A percentile compares a stretch with the other conserved stretches of the same genome.
Evolutionary conservation across 1,284 basidiomycete species (phyloP).

Genomic region (Hypsizygus ulmarius): DNA sequence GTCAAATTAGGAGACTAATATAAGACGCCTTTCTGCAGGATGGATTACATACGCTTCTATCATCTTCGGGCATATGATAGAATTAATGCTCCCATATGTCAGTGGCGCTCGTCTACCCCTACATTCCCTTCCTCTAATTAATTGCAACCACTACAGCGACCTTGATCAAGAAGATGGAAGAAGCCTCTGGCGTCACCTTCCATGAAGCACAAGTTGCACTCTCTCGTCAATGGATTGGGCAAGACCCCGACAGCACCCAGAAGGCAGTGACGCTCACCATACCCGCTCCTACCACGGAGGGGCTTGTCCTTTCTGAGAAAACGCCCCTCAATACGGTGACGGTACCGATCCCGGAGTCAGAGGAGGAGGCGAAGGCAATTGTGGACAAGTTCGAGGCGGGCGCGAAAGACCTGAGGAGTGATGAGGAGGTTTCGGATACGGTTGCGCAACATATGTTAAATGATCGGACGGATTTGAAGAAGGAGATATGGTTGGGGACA

Average conservation of each 20-base stretch:
- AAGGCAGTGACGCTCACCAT: conserved; percentile 53
- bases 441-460: conserved; percentile 77
- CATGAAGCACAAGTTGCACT: conserved; percentile 85
- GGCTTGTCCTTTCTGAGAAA: conserved; percentile 44
- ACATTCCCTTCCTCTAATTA: not conserved
- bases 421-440: conserved; percentile 65
- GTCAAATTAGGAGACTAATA: not conserved
- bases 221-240: conserved; percentile 77
- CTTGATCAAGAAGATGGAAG: conserved; percentile 70
- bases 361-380: conserved; percentile 62
- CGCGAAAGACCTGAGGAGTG: conserved; percentile 50
- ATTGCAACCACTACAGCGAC: conserved; percentile 32
- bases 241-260: conserved; percentile 38
- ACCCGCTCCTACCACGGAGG: conserved; percentile 38
- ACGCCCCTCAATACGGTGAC: conserved; percentile 54
- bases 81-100: conserved; percentile 77
- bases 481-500: conserved; percentile 82
- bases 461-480: conserved; percentile 54
- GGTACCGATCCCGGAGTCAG: conserved; percentile 62
- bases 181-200: conserved; percentile 76
- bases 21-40: conserved; percentile 37
- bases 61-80: conserved; percentile 89
- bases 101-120: conserved; percentile 7
- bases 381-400: conserved; percentile 68
- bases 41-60: conserved; percentile 84